Evolutionary conservation across 2,329 filamentous ascomycete genomes (phyloP), one percentile per base, ranked within the genome.

Genomic region (Ophiostoma sp.): DNA sequence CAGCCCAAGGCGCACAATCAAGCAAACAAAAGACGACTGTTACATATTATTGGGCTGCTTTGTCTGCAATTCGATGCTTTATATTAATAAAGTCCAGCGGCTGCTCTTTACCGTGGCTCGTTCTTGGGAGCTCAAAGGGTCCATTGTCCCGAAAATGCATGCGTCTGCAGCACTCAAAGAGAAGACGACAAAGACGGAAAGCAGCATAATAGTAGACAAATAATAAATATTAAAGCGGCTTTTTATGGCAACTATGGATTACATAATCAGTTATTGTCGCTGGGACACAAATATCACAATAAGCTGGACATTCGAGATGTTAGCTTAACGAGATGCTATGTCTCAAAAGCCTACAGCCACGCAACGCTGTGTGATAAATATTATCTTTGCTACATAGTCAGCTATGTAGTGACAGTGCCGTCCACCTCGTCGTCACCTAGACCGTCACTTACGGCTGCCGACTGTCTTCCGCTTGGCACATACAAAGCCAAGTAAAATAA

Each of bases 21-120:
- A 20, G 15, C 67, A 69, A 54, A 66, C 54, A 54, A 65, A 48
- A 64, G 48, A 31, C 17, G 27, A 31, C 62, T 65, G 62, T 65
- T 65, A 33, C 57, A 27, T 62, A 62, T 62, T 33, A 60, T 62
- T 62, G 57, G 57, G 35, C 57, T 62, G 35, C 33, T 65, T 65
- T 65, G 60, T 65, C 60, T 39, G 31, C 7, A 11, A n/a, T 20
- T 13, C 11, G 6, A 27, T 23, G 62, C 20, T 39, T 39, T 13
- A 39, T n/a, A 35, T 64, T 15, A 17, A 27, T 57, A 23, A 57
- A 17, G 35, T 20, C 4, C 57, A 17, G 11, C 15, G 23, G 15
- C 17, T 17, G 15, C 4, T 33, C 11, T 62, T 17, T 62, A 33
- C 57, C 27, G 27, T 62, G 57, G 57, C 23, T 57, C 23, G 8